Evolutionary conservation across 768 basidiomycete species (phyloP).

Genomic region (Tricholoma furcatifolium): DNA sequence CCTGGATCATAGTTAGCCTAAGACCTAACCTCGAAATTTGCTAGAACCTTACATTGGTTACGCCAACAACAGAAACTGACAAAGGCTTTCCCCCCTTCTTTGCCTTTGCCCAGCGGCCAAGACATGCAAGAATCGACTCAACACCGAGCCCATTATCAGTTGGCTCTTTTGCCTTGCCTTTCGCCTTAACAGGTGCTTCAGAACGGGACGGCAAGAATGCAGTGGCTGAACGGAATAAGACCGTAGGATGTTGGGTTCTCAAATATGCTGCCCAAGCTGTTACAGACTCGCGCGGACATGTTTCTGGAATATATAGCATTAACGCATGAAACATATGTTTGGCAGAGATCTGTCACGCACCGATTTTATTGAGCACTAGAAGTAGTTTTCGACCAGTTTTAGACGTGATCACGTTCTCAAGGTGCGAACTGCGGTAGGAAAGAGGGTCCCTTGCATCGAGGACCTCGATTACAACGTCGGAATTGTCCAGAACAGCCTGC

Average conservation of each 20-base stretch:
- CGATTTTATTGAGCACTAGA: slow-evolving; percentile 86
- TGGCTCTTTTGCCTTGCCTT: slow-evolving; percentile 40
- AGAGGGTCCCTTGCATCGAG: slow-evolving; percentile 85
- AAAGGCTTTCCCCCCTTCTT: slow-evolving; percentile 52
- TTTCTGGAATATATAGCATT: slow-evolving; percentile 45
- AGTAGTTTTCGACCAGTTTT: slow-evolving; percentile 47
- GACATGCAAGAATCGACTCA: slow-evolving; percentile 46
- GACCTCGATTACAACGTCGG: slow-evolving; percentile 79
- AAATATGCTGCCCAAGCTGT: slow-evolving; percentile 66
- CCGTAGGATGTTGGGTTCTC: slow-evolving; percentile 56
- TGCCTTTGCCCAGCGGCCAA: slow-evolving; percentile 46
- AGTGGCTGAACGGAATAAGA: slow-evolving; percentile 73
- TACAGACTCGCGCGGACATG: slow-evolving; percentile 75
- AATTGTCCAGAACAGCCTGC: slow-evolving; percentile 65
- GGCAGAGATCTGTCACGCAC: slow-evolving; percentile 41
- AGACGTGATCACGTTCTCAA: slow-evolving; percentile 54
- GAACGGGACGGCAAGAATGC: slow-evolving; percentile 52
- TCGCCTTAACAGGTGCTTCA: slow-evolving; percentile 23
- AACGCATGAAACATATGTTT: not conserved
- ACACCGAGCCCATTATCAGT: slow-evolving; percentile 62
- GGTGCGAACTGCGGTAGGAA: slow-evolving; percentile 59
- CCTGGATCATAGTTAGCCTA: slow-evolving; percentile 34
- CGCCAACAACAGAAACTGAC: slow-evolving; percentile 77
- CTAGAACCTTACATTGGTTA: slow-evolving; percentile 65
- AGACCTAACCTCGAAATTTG: not conserved